These are phyloP conservation scores for Isoetes taiwanensis DNA, from an alignment of 75 land plant genomes.

Conservation along the genomic window DNA sequence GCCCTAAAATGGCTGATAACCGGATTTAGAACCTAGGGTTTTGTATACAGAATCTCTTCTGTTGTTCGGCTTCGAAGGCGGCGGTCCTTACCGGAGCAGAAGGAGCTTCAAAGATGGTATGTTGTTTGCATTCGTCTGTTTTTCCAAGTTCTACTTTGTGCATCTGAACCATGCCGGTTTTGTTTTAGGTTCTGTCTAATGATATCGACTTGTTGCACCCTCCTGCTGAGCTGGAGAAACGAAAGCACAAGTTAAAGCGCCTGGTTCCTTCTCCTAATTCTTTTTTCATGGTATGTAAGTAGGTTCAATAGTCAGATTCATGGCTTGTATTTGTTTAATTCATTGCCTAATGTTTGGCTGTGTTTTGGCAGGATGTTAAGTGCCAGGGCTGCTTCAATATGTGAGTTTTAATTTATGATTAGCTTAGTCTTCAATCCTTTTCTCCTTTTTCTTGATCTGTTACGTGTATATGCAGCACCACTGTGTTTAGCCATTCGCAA, in stretches of 20 bases:
- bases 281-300: constrained; percentile 54
- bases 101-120: too few relatives aligned
- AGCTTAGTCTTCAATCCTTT: background rate
- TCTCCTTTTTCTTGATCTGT: background rate
- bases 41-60: too few relatives aligned
- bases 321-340: background rate
- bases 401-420: constrained; percentile 15
- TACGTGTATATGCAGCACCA: constrained; percentile 24
- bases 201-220: constrained; percentile 74
- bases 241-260: constrained; percentile 74
- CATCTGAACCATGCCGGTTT: too few relatives aligned
- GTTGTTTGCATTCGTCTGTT: too few relatives aligned
- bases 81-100: too few relatives aligned
- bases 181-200: constrained; percentile 77
- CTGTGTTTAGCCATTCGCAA: constrained; percentile 45
- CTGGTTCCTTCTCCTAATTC: constrained; percentile 77
- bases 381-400: constrained; percentile 38
- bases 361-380: constrained; percentile 23
- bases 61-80: too few relatives aligned
- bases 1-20: too few relatives aligned
- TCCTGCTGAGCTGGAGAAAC: constrained; percentile 76
- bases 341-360: constrained; percentile 8
- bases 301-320: too few relatives aligned
- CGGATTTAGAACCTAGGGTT: too few relatives aligned
- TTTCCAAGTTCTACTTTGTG: too few relatives aligned